phyloP scores from a whole-genome alignment of 2,329 filamentous ascomycete genomes.

The Fusarium sp. region DNA sequence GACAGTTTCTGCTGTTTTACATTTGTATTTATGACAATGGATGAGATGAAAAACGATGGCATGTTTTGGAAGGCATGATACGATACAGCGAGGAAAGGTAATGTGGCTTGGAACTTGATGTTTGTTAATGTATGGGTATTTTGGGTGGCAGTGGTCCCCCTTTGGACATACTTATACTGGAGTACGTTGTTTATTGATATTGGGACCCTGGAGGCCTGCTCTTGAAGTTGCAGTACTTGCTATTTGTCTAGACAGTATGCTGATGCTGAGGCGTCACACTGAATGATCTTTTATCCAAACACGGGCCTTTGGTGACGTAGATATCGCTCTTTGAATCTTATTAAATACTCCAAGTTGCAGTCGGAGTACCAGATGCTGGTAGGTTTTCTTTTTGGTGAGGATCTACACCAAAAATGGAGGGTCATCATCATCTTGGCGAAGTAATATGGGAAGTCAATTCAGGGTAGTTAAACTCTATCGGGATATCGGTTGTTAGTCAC shows the following conservation, averaged over 20 bases:
- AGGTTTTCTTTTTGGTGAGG: background rate
- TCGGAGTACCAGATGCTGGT: too few species aligned
- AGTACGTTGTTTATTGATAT: slow-evolving; percentile 38
- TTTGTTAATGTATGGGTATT: slow-evolving; percentile 37
- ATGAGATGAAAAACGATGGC: slow-evolving; percentile 51
- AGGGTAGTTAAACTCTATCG: background rate
- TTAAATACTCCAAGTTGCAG: too few species aligned
- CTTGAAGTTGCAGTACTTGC: slow-evolving; percentile 20
- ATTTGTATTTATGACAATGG: slow-evolving; percentile 51
- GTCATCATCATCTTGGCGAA: slow-evolving; percentile 8
- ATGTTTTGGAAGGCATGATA: slow-evolving; percentile 45
- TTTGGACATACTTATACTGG: slow-evolving; percentile 33
- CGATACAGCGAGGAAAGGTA: slow-evolving; percentile 42
- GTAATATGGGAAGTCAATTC: background rate
- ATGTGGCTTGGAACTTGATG: slow-evolving; percentile 39
- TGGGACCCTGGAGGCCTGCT: slow-evolving; percentile 19
- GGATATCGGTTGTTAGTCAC: background rate
- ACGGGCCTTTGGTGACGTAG: background rate
- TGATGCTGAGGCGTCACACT: slow-evolving; percentile 27
- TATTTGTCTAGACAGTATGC: slow-evolving; percentile 35
- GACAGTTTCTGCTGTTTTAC: slow-evolving; percentile 7
- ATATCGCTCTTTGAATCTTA: too few species aligned
- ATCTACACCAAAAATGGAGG: background rate
- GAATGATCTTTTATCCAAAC: slow-evolving; percentile 12
- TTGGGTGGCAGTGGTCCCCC: slow-evolving; percentile 32